Conservation (phyloP, 805 yeast species). For the Yarrowia porcina region DNA sequence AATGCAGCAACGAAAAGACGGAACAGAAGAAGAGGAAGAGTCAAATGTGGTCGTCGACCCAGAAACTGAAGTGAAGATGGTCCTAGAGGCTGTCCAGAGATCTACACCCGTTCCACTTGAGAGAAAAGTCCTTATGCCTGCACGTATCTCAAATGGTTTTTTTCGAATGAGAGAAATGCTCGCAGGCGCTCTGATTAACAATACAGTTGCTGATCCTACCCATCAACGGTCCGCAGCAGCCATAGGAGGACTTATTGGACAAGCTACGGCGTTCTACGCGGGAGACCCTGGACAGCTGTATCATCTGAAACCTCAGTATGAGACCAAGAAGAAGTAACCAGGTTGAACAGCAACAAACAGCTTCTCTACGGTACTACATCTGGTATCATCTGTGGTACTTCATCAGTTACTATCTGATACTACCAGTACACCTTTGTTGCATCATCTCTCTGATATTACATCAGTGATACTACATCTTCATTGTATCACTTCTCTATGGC, state of each 20-base stretch:
- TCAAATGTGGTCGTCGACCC: conserved; percentile 56
- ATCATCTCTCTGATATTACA: no score
- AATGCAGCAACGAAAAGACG: conserved; percentile 40
- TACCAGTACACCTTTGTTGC: no score
- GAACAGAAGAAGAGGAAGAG: conserved; percentile 36
- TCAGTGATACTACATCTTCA: no score
- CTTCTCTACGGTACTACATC: no score
- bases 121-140: conserved; percentile 61
- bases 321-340: background rate
- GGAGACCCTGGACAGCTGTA: conserved; percentile 8
- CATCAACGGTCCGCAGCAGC: conserved; percentile 17
- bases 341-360: no score
- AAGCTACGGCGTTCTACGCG: conserved; percentile 22
- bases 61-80: conserved; percentile 90
- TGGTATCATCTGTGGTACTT: no score
- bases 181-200: conserved; percentile 65
- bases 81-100: conserved; percentile 80
- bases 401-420: no score
- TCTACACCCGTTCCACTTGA: conserved; percentile 79
- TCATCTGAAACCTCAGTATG: conserved; percentile 17
- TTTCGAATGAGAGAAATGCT: conserved; percentile 85
- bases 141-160: conserved; percentile 62
- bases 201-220: background rate
- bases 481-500: no score
- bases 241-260: conserved; percentile 23